Evolutionary conservation across 208 protist genomes (phyloP).

Genomic region (Leptomonas seymouri): DNA sequence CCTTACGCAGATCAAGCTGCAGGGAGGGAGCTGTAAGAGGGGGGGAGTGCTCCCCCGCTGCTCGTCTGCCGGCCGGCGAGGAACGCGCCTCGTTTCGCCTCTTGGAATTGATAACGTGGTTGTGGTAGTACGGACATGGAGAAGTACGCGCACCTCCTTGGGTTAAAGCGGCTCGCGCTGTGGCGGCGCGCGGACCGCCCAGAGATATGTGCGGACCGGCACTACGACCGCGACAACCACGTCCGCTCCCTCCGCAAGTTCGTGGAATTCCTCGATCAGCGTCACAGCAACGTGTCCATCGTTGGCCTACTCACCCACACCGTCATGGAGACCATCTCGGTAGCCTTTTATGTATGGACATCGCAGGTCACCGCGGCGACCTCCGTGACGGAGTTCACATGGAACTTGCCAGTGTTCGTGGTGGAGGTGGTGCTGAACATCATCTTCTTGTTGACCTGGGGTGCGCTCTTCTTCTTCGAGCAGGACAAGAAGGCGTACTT

Average conservation of each 20-base stretch:
- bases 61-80: no score
- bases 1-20: no score
- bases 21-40: no score
- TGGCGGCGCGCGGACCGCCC: constrained; percentile 25
- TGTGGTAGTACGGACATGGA: background rate
- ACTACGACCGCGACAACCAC: constrained; percentile 40
- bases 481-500: constrained; percentile 68
- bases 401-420: constrained; percentile 57
- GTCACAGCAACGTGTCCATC: constrained; percentile 70
- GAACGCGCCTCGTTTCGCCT: no score
- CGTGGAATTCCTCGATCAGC: constrained; percentile 67
- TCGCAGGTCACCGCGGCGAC: constrained; percentile 42
- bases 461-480: constrained; percentile 64
- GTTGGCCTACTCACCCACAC: constrained; percentile 54
- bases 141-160: constrained; percentile 17
- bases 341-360: constrained; percentile 77
- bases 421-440: constrained; percentile 71
- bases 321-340: constrained; percentile 57
- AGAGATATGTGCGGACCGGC: constrained; percentile 36
- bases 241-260: constrained; percentile 62
- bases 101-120: background rate
- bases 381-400: constrained; percentile 46
- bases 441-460: constrained; percentile 77
- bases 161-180: constrained; percentile 11
- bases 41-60: no score